A percentile compares a stretch with the other conserved stretches of the same genome.
These are phyloP conservation scores for Leptodontidium sp. DNA, from an alignment of 2,329 filamentous ascomycete genomes.

Conservation along the genomic window DNA sequence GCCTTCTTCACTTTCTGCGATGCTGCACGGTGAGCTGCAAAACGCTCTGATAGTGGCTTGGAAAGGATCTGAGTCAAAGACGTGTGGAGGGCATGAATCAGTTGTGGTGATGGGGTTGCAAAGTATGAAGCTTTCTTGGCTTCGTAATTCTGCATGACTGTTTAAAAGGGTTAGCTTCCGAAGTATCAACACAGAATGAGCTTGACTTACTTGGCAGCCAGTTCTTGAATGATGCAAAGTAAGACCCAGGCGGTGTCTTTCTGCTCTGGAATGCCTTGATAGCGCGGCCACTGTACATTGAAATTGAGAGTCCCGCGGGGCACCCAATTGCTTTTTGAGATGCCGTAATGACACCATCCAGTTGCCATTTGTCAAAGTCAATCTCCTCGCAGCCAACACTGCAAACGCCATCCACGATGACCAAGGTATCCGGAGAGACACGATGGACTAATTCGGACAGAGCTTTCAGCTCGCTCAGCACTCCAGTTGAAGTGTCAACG, in stretches of 20 bases:
- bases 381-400: constrained; percentile 97
- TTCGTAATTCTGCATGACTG: constrained; percentile 99
- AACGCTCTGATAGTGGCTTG: constrained; percentile 82
- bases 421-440: constrained; percentile 88
- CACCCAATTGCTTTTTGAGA: constrained; percentile 97
- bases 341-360: constrained; percentile 93
- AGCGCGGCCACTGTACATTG: constrained; percentile 90
- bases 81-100: constrained; percentile 92
- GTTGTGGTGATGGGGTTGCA: constrained; percentile 92
- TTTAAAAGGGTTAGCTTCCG: constrained; percentile 17
- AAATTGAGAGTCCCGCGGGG: constrained; percentile 91
- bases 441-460: constrained; percentile 83
- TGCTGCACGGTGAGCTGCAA: constrained; percentile 79
- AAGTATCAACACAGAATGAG: background rate
- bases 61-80: constrained; percentile 85
- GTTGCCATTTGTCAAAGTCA: constrained; percentile 91
- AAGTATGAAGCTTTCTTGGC: constrained; percentile 98
- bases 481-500: constrained; percentile 96
- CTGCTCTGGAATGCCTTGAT: constrained; percentile 82
- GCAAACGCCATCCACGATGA: constrained; percentile 96
- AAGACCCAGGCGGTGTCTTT: constrained; percentile 83
- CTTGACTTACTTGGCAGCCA: constrained; percentile 81
- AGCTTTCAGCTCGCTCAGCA: constrained; percentile 88
- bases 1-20: constrained; percentile 89
- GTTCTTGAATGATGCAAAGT: constrained; percentile 97